Percentiles rank a stretch among this genome's conserved stretches.
phyloP scores from a whole-genome alignment of 2,329 filamentous ascomycete genomes.

The Neoarthrinium moseri region DNA sequence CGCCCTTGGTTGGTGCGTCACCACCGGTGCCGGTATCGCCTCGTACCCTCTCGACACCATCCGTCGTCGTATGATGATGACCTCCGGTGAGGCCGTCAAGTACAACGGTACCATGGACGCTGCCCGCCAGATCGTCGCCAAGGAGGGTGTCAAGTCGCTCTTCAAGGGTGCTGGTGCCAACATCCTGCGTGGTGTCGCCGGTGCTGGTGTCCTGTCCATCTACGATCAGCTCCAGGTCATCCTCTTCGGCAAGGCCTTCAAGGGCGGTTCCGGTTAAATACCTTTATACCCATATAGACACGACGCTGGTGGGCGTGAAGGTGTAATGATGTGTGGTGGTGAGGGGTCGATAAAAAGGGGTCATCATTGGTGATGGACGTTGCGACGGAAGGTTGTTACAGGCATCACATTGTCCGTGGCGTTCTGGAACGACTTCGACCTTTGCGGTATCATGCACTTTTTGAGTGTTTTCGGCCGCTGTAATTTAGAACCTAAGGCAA shows the following conservation, averaged over 20 bases:
- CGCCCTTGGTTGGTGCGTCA: slow-evolving; percentile 97
- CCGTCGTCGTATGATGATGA: slow-evolving; percentile 99
- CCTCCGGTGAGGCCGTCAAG: slow-evolving; percentile 95
- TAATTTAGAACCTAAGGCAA: slow-evolving; percentile 64
- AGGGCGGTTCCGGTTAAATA: slow-evolving; percentile 56
- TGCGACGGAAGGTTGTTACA: slow-evolving; percentile 40
- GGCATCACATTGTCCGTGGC: slow-evolving; percentile 33
- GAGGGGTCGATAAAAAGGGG: slow-evolving; percentile 41
- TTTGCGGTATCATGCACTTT: slow-evolving; percentile 35
- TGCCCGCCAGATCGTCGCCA: slow-evolving; percentile 92
- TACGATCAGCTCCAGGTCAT: slow-evolving; percentile 99
- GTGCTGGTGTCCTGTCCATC: slow-evolving; percentile 99
- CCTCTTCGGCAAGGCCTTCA: slow-evolving; percentile 99
- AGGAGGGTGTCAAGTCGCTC: slow-evolving; percentile 97
- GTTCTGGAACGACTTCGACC: slow-evolving; percentile 34
- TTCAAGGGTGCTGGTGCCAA: slow-evolving; percentile 99
- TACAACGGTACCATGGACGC: slow-evolving; percentile 97
- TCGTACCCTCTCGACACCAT: slow-evolving; percentile 99
- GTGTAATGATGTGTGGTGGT: slow-evolving; percentile 32
- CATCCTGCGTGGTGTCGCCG: slow-evolving; percentile 99
- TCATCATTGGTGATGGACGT: slow-evolving; percentile 41
- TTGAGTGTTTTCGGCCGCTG: slow-evolving; percentile 54
- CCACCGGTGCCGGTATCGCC: slow-evolving; percentile 99
- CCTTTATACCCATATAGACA: slow-evolving; percentile 42
- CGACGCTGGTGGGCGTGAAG: slow-evolving; percentile 29